Base-by-base conservation (phyloP, 805 yeast genomes). In the Starmerella bombicola region DNA sequence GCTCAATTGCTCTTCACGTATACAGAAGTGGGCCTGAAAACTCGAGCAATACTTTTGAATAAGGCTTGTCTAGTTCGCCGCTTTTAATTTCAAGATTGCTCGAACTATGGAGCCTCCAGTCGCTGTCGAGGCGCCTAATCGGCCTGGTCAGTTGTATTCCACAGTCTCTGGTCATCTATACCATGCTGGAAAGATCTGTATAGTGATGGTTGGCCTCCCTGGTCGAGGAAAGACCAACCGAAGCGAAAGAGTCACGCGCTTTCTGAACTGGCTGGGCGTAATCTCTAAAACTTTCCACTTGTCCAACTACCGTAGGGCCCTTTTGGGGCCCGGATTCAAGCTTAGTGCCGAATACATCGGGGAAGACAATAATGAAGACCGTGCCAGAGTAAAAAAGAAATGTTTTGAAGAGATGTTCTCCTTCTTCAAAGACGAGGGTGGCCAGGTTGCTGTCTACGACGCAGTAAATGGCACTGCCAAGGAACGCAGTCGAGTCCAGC, bases 401-500 rank as follows among this genome's bases (percentile, higher is more conserved):
- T 83, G 93, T 51, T 58, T 80, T 29, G 62, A 62, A 35, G 96
- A 84, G 56, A 76, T 88, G 58, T 56, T 71, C 41, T 63, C 66
- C 19, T 84, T 83, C 59, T 71, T 73, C 47, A 70, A 71, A 22
- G 83, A 78, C 47, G 38, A 45, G 15, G 74, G 74, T 54, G 97
- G 97, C 9, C 98, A 91, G 62, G 83, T 91, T 24, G 98, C 94
- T 4, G 82, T 91, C 18, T 91, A 82, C 60, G 99, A 91, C 61
- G 97, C 97, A 0, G 80, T 91, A 37, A 91, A 91, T 58, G 94
- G 91, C 5, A 64, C 79, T 35, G 73, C 78, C 17, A 67, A 69
- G 37, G 80, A 78, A 50, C 69, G 99, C 51, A 53, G 67, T 6
- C 71, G 69, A 23, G 35, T 52, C 33, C 71, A 70, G 21, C 67